A percentile compares a stretch with the other conserved stretches of the same genome.
phyloP scores from a whole-genome alignment of 106 monocot species.

The Phalaenopsis aphrodite region DNA sequence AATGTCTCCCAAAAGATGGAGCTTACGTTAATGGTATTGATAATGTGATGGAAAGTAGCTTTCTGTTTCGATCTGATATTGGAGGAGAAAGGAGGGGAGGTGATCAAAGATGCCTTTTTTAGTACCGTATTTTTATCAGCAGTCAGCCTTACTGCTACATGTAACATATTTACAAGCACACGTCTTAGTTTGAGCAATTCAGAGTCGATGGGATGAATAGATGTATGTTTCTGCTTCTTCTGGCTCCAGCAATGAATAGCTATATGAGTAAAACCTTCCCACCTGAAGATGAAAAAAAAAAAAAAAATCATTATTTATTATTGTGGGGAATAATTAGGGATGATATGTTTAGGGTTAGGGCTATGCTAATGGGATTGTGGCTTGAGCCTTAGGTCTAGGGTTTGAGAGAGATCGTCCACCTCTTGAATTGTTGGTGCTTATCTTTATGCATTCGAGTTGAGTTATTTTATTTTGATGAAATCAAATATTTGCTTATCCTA shows the following conservation, averaged over 20 bases:
- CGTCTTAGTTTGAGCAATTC: constrained; percentile 8
- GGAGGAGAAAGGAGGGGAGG: constrained; percentile 30
- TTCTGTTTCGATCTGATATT: not conserved
- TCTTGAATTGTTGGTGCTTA: too few relatives aligned
- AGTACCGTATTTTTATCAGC: constrained; percentile 41
- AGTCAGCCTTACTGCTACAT: constrained; percentile 53
- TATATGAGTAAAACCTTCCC: constrained; percentile 87
- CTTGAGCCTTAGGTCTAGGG: too few relatives aligned
- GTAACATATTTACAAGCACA: constrained; percentile 50
- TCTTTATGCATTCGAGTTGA: too few relatives aligned
- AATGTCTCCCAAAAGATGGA: constrained; percentile 51
- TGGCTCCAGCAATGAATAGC: constrained; percentile 73
- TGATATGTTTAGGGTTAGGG: too few relatives aligned
- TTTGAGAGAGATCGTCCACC: too few relatives aligned
- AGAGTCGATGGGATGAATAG: constrained; percentile 4
- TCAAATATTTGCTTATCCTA: too few relatives aligned
- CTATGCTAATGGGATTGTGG: too few relatives aligned
- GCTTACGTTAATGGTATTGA: constrained; percentile 27
- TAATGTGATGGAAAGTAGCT: constrained; percentile 40
- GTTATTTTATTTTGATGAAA: too few relatives aligned
- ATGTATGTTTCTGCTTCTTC: constrained; percentile 34
- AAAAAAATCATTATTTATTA: not conserved
- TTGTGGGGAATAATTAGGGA: too few relatives aligned
- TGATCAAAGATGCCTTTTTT: constrained; percentile 75
- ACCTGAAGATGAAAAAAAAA: constrained; percentile 25